These are phyloP conservation scores for Aspergillus saccharolyticus DNA, from an alignment of 495 filamentous ascomycete species.

Conservation along the genomic window DNA sequence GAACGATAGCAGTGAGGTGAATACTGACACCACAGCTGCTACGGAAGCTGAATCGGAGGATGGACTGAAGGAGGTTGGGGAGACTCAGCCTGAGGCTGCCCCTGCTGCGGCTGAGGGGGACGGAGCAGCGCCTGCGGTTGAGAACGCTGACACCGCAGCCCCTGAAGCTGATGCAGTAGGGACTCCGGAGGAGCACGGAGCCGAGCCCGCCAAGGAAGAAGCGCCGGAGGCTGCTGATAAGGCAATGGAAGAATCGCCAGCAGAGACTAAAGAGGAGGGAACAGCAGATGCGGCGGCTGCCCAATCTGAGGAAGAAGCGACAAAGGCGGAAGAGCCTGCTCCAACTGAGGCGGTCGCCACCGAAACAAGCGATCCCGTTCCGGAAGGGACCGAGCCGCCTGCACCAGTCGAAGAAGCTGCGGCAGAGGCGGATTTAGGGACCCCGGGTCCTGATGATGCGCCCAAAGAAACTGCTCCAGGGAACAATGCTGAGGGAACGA, in stretches of 20 bases:
- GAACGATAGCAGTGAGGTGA: not conserved
- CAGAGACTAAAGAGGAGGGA: constrained; percentile 6
- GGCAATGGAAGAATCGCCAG: constrained; percentile 5
- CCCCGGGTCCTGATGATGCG: not conserved
- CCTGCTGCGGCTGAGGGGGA: not conserved
- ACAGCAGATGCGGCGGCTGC: constrained; percentile 2
- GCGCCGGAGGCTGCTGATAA: constrained; percentile 3
- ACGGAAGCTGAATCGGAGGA: not conserved
- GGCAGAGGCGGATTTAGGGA: not conserved
- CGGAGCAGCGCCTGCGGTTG: not conserved
- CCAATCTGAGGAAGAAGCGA: constrained; percentile 10
- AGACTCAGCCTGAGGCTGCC: not conserved
- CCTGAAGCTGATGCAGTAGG: not conserved
- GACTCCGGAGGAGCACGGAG: not conserved
- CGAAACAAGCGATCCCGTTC: not conserved
- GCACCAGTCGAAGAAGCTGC: constrained; percentile 5
- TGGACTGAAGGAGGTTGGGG: not conserved
- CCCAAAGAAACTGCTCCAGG: constrained; percentile 4
- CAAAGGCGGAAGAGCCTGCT: not conserved
- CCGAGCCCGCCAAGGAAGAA: not conserved
- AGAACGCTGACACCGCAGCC: not conserved
- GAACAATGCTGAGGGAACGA: not conserved
- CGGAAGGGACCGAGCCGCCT: not conserved
- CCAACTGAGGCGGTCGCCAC: not conserved
- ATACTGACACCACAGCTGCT: not conserved